Evolutionary conservation across 2,329 filamentous ascomycete genomes (phyloP), one percentile per base, ranked within the genome.

Genomic region (Fusarium pseudograminearum): DNA sequence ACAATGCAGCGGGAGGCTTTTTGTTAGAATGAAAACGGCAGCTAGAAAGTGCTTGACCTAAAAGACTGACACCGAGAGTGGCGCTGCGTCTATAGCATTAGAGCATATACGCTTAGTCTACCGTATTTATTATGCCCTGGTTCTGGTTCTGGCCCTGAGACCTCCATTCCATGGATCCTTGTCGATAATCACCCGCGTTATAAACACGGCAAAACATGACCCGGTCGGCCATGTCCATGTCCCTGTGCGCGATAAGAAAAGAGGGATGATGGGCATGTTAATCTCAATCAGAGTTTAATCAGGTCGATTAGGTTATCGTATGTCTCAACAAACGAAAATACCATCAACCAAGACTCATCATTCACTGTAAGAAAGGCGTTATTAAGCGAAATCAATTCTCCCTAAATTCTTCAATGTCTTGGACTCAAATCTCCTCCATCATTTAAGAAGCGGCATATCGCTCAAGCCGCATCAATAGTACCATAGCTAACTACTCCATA

Each of bases 361-460:
- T 40, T 22, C 36, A 40, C 8, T 4, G n/a, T 3, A 22, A 40
- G n/a, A 31, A 15, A 16, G 44, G 44, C 44, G 26, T 22, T 16
- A 7, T 7, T 36, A 64, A 63, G 22, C 59, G 61, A 64, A 20
- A 64, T 64, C 59, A 64, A 24, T 22, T 15, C 15, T 45, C 30
- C 34, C 38, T 57, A 63, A 26, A 30, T 15, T 30, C 18, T 26
- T 40, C 22, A 15, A 22, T 33, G 34, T 48, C 34, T 48, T 42
- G 36, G 61, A 61, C 46, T 53, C 46, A 60, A 65, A 47, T 28
- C n/a, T 14, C 5, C 40, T 40, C 11, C 36, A 26, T 40, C 26
- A 16, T 40, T 44, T 26, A 30, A 38, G n/a, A 50, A 22, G 31
- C 36, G 12, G 24, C 15, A 20, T 15, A 31, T 45, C 14, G 18